Base-by-base conservation (phyloP, 2,329 filamentous ascomycete genomes). In the Pyrenophora seminiperda region DNA sequence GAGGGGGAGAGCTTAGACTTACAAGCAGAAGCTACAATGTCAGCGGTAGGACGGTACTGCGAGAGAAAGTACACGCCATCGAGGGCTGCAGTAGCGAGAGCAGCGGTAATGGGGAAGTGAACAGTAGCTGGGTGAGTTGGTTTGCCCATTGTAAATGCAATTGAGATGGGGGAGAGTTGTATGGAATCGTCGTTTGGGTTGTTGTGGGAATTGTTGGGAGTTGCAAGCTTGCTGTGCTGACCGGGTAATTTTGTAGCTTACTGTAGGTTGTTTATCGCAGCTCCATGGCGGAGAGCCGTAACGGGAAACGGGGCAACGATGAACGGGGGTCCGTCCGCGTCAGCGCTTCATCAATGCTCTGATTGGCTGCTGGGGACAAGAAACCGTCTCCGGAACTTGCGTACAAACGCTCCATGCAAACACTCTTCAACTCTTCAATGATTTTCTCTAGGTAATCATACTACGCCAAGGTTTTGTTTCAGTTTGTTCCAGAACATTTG, bases 51-150 rank as follows among this genome's bases (percentile, higher is more conserved):
- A n/a, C 69, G 62, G 44, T 68, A 61, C 14, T 68, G 65, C 0
- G 68, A 69, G 18, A 59, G 50, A 47, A 65, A 62, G 62, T 74
- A 67, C 14, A 76, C 56, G 24, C 70, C 67, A 59, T 79, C 77
- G 50, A 79, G 72, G 34, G 52, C 71, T 41, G 72, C 76, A 29
- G 74, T 71, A 11, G 77, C 65, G 34, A 68, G 59, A 50, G 76
- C 70, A 64, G 78, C 77, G 47, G 76, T 71, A 44, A 80, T 71
- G 15, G 77, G 77, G 62, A 77, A 78, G 65, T 80, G 77, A 36
- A 79, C 75, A 9, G 72, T 66, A 19, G 76, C 75, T 40, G 76
- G 76, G 58, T 80, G 77, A 33, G 69, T 62, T 44, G 77, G 77
- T 56, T 77, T 75, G 51, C 71, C 74, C 48, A 52, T 56, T 33